Conservation (phyloP, 768 basidiomycete genomes). For the Naematelia encephala region DNA sequence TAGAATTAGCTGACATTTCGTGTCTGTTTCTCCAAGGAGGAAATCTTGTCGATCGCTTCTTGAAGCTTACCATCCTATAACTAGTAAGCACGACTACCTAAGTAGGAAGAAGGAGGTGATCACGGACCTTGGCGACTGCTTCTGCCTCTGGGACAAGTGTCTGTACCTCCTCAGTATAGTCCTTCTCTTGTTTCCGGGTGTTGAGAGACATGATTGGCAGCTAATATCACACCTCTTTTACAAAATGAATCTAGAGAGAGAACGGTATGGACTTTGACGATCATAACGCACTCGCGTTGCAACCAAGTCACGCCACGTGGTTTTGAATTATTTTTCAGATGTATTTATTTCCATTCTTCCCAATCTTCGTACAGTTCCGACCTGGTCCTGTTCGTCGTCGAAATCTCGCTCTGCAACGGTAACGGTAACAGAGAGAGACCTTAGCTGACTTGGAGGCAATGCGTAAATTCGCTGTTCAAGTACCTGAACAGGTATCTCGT, state of each 20-base stretch:
- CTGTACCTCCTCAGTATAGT: constrained; percentile 80
- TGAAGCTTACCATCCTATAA: constrained; percentile 72
- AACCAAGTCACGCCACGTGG: background rate
- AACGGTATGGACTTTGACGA: background rate
- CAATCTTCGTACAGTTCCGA: too few relatives aligned
- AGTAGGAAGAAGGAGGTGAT: background rate
- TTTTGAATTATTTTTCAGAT: background rate
- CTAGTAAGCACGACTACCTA: constrained; percentile 3
- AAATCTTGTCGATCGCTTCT: constrained; percentile 83
- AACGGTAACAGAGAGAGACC: too few relatives aligned
- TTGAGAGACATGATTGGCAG: constrained; percentile 33
- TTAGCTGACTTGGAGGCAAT: too few relatives aligned
- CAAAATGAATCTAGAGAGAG: background rate
- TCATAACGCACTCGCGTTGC: background rate
- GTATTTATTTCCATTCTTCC: background rate
- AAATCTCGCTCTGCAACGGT: too few relatives aligned
- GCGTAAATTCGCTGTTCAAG: constrained; percentile 68
- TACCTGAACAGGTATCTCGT: constrained; percentile 80
- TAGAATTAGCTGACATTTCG: constrained; percentile 66
- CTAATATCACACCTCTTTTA: background rate
- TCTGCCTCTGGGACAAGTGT: constrained; percentile 67
- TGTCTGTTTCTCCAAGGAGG: constrained; percentile 88
- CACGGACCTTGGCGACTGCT: constrained; percentile 65
- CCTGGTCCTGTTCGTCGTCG: too few relatives aligned
- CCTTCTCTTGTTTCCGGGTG: constrained; percentile 54